phyloP scores from a whole-genome alignment of 495 filamentous ascomycete genomes.

The Hypoxylon trugodes region DNA sequence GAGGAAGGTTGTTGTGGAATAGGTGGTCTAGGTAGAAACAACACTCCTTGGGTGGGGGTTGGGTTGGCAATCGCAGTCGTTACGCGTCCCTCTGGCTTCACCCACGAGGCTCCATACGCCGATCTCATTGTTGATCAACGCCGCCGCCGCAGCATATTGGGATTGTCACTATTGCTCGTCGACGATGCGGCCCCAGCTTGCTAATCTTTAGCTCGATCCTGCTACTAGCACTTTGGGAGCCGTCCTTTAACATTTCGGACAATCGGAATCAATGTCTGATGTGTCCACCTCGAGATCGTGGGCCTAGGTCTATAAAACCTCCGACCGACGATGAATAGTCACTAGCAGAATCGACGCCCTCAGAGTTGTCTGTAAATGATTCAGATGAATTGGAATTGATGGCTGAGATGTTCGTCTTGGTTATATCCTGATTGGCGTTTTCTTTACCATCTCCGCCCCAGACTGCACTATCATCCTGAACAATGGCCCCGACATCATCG shows the following conservation, averaged over 20 bases:
- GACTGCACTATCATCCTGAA: conserved; percentile 38
- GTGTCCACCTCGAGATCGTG: too few species aligned
- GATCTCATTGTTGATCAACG: conserved; percentile 49
- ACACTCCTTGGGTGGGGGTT: conserved; percentile 49
- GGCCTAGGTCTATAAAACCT: conserved; percentile 23
- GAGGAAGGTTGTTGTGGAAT: conserved; percentile 50
- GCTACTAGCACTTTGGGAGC: too few species aligned
- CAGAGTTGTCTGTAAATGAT: conserved; percentile 41
- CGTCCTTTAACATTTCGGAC: too few species aligned
- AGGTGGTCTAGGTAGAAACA: conserved; percentile 64
- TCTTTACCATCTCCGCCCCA: conserved; percentile 31
- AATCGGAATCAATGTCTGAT: too few species aligned
- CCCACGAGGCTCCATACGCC: conserved; percentile 61
- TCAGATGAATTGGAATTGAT: conserved; percentile 48
- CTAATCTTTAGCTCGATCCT: too few species aligned
- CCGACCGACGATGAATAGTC: conserved; percentile 27
- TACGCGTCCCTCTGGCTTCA: conserved; percentile 57
- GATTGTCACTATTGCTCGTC: conserved; percentile 2
- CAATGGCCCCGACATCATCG: conserved; percentile 28
- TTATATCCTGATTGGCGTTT: conserved; percentile 49
- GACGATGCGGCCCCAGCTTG: conserved; percentile 21
- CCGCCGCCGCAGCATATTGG: conserved; percentile 34
- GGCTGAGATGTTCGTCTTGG: conserved; percentile 50
- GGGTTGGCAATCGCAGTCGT: conserved; percentile 33
- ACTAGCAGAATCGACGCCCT: conserved; percentile 39